Conservation (phyloP, 345 rosid genomes). For the Cardamine chenopodiifolia region DNA sequence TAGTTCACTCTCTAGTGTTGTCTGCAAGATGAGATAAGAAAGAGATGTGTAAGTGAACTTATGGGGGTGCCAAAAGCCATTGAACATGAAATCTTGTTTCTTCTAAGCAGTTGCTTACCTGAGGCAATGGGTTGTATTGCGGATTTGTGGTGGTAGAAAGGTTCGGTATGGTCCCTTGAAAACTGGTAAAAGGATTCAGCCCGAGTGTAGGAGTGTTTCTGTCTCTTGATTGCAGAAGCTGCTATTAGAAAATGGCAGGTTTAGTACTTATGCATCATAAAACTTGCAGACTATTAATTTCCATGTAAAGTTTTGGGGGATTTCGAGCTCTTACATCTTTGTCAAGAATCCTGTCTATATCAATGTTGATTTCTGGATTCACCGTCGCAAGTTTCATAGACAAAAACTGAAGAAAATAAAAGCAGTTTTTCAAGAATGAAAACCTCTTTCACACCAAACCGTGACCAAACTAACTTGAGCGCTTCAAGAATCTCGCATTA, state of each 20-base stretch:
- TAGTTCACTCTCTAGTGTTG: constrained; percentile 63
- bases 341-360: constrained; percentile 71
- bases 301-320: background rate
- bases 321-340: constrained; percentile 70
- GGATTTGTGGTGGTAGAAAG: constrained; percentile 53
- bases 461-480: constrained; percentile 20
- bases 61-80: background rate
- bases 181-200: constrained; percentile 52
- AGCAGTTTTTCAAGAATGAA: constrained; percentile 14
- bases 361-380: constrained; percentile 74
- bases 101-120: constrained; percentile 46
- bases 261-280: constrained; percentile 30
- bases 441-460: constrained; percentile 13
- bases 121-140: constrained; percentile 64
- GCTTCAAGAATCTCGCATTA: constrained; percentile 17
- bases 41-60: background rate
- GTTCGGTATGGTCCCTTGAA: constrained; percentile 55
- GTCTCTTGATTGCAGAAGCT: constrained; percentile 69
- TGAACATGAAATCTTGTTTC: constrained; percentile 7
- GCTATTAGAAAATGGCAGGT: constrained; percentile 21
- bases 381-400: constrained; percentile 99
- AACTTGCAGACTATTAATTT: background rate
- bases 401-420: constrained; percentile 61
- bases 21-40: constrained; percentile 42
- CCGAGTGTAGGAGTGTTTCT: constrained; percentile 53